Evolutionary conservation across 345 rosid genomes (phyloP), one percentile per base, ranked within the genome.

Genomic region (Lepidium sativum): DNA sequence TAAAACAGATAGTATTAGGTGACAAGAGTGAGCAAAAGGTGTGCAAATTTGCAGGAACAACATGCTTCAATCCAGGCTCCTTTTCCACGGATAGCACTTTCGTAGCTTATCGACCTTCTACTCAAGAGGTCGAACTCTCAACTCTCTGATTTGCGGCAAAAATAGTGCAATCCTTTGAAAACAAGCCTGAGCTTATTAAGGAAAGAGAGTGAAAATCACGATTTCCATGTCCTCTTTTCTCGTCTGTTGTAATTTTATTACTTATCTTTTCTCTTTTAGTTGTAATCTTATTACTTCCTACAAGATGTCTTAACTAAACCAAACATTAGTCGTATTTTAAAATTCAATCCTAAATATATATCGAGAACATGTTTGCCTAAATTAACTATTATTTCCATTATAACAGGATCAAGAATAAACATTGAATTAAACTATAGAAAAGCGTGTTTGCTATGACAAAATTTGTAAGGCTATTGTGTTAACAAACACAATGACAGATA

Each of bases 1-100:
- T 5, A 2, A 18, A 49, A 49, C 96, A 92, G 97, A 87, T 87
- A 57, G 83, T 92, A 67, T 68, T 89, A 71, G 90, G 86, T 8
- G 97, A 92, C 80, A 81, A 51, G 68, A 82, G 97, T 56, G 88
- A 82, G 76, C 96, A 86, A 80, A 88, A 83, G 79, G 92, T 82
- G 18, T 86, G 85, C 83, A 80, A 82, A 57, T 85, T 77, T 78
- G 78, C 85, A 0, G 95, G 89, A 72, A 85, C 81, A 38, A 91
- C 95, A 43, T 94, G 96, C 74, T 88, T 90, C 64, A 90, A 94
- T 80, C 95, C 95, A 16, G 97, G 92, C 51, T 86, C 97, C 33
- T 94, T 91, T 77, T 76, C 95, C 54, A 74, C 54, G 1, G 92
- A 89, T 54, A 75, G 79, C 72, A 87, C 88, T 16, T 89, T 89